Percentiles rank a stretch among this genome's conserved stretches.
Evolutionary conservation across 2,329 filamentous ascomycete species (phyloP).

Genomic region (Cladophialophora immunda): DNA sequence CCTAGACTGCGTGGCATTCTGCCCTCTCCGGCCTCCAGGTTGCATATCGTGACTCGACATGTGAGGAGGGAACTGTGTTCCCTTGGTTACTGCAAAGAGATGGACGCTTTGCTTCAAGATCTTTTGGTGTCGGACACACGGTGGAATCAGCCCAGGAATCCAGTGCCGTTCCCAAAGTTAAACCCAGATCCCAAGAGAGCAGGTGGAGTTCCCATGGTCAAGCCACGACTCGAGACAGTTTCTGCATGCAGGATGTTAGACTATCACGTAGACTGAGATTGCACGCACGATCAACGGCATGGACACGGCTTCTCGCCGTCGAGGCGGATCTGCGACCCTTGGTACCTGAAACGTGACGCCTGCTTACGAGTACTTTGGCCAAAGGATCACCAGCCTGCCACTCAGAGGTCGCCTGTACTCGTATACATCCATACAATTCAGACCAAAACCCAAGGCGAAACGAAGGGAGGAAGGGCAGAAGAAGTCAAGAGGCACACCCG

Average conservation of each 20-base stretch:
- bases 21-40: too few species aligned
- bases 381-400: constrained; percentile 4
- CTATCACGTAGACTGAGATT: background rate
- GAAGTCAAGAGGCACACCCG: too few species aligned
- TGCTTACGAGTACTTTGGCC: background rate
- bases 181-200: background rate
- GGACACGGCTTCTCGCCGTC: background rate
- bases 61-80: too few species aligned
- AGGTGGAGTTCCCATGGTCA: background rate
- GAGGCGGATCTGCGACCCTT: background rate
- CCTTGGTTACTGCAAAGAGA: too few species aligned
- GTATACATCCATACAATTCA: too few species aligned
- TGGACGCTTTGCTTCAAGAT: background rate
- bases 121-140: background rate
- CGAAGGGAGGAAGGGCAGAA: too few species aligned
- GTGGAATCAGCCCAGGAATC: too few species aligned
- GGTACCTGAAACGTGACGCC: background rate
- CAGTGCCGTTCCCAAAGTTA: too few species aligned
- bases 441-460: too few species aligned
- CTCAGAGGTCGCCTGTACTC: too few species aligned
- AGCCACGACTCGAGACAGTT: background rate
- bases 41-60: too few species aligned
- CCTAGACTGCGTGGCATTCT: too few species aligned
- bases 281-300: background rate
- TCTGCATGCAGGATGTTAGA: background rate